Conservation (phyloP, 2,329 filamentous ascomycete species). For the Talaromyces sp. region DNA sequence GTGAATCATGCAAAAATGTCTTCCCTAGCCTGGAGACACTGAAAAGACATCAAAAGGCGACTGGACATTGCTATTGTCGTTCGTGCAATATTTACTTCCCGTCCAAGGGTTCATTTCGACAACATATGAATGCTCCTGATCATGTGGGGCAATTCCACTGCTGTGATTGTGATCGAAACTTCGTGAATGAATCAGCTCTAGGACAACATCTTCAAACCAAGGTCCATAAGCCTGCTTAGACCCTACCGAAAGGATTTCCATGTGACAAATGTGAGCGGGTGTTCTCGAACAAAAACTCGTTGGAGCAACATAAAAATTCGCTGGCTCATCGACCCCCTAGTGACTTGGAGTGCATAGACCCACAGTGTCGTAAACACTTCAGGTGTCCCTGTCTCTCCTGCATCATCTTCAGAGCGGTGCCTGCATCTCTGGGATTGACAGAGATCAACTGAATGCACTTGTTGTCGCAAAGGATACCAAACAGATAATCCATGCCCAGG, state of each 20-base stretch:
- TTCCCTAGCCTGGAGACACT: not conserved
- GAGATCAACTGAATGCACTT: too few relatives aligned
- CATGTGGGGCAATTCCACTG: conserved; percentile 18
- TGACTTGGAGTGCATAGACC: not conserved
- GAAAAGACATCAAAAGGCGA: not conserved
- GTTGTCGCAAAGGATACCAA: too few relatives aligned
- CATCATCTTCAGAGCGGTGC: too few relatives aligned
- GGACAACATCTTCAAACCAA: conserved; percentile 19
- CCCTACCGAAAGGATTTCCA: not conserved
- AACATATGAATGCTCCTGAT: not conserved
- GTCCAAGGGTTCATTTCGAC: not conserved
- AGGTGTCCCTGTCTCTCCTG: too few relatives aligned
- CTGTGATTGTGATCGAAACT: conserved; percentile 20
- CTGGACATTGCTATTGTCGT: not conserved
- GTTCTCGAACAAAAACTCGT: not conserved
- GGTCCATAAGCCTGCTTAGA: conserved; percentile 5
- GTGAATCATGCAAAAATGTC: not conserved
- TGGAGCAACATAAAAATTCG: not conserved
- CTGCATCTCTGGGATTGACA: too few relatives aligned
- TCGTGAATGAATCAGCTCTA: conserved; percentile 20
- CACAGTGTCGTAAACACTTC: too few relatives aligned
- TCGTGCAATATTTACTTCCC: not conserved
- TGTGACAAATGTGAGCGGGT: not conserved
- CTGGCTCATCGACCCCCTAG: not conserved
- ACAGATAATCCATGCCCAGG: too few relatives aligned